Evolutionary conservation across 257 asterid species (phyloP).

Genomic region (Capsicum baccatum): DNA sequence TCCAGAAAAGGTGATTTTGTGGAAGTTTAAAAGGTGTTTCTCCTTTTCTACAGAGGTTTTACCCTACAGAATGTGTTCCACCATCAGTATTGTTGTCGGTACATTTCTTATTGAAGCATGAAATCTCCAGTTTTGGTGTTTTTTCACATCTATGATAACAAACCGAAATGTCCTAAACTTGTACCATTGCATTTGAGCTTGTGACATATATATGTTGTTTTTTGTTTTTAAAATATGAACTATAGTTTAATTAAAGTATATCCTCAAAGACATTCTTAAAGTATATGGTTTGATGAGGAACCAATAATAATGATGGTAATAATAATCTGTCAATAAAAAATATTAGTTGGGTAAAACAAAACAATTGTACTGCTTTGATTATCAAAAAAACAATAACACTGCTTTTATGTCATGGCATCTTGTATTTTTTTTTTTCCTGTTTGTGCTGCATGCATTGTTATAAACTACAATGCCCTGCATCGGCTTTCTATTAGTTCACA

Average conservation of each 20-base stretch:
- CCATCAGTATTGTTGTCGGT: neutral
- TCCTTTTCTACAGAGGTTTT: neutral
- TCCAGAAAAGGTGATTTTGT: conserved; percentile 1
- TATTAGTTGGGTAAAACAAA: neutral
- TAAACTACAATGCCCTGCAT: neutral
- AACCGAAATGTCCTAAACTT: neutral
- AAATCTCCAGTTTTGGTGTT: conserved; percentile 10
- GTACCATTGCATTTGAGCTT: neutral
- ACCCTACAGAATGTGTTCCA: conserved; percentile 5
- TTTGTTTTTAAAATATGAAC: neutral
- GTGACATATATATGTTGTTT: neutral
- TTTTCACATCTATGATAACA: neutral
- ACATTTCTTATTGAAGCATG: conserved; percentile 8
- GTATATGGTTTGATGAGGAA: neutral
- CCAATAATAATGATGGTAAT: neutral
- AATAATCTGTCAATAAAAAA: neutral
- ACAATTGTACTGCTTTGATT: neutral
- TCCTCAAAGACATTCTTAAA: conserved; percentile 18
- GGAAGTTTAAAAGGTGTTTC: neutral
- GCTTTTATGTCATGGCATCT: conserved; percentile 2
- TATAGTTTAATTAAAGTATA: neutral
- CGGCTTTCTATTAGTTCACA: neutral
- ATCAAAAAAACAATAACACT: neutral
- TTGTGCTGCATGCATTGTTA: conserved; percentile 17
- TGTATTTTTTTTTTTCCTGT: neutral